phyloP scores from a whole-genome alignment of 2,329 filamentous ascomycete genomes.

The Fusarium papillatum region DNA sequence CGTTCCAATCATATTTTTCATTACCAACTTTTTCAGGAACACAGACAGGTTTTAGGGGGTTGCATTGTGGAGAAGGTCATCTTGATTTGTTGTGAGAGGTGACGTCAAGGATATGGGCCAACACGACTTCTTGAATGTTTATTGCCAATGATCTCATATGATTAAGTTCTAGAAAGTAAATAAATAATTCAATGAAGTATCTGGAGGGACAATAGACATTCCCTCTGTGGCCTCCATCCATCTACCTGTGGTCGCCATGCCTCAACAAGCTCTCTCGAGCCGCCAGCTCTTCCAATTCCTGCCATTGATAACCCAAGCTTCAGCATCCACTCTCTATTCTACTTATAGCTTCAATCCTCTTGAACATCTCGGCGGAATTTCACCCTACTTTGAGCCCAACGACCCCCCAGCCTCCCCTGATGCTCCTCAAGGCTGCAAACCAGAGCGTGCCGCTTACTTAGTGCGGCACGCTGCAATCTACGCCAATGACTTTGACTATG shows the following conservation, averaged over 20 bases:
- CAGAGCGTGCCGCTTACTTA: conserved; percentile 66
- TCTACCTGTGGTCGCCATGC: conserved; percentile 10
- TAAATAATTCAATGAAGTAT: neutral
- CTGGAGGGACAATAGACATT: neutral
- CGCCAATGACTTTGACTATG: conserved; percentile 71
- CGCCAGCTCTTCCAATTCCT: conserved; percentile 17
- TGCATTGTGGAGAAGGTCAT: neutral
- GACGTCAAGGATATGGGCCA: conserved; percentile 27
- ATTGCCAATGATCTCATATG: conserved; percentile 32
- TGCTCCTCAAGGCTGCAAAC: conserved; percentile 63
- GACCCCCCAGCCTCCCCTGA: conserved; percentile 53
- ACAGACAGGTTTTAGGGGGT: conserved; percentile 21
- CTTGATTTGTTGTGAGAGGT: conserved; percentile 10
- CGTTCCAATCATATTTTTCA: conserved; percentile 28
- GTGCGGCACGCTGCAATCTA: conserved; percentile 73
- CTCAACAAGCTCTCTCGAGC: conserved; percentile 5
- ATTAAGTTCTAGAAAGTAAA: neutral
- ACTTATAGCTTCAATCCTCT: conserved; percentile 66
- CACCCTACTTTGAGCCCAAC: conserved; percentile 69
- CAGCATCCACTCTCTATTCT: conserved; percentile 53
- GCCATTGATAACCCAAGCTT: conserved; percentile 16
- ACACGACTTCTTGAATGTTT: neutral
- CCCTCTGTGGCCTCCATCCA: neutral
- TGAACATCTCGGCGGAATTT: conserved; percentile 67
- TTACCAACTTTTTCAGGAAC: conserved; percentile 28